Percentiles rank a stretch among this genome's conserved stretches.
phyloP scores from a whole-genome alignment of 495 filamentous ascomycete species.

The Hypoxylon subgilvum region DNA sequence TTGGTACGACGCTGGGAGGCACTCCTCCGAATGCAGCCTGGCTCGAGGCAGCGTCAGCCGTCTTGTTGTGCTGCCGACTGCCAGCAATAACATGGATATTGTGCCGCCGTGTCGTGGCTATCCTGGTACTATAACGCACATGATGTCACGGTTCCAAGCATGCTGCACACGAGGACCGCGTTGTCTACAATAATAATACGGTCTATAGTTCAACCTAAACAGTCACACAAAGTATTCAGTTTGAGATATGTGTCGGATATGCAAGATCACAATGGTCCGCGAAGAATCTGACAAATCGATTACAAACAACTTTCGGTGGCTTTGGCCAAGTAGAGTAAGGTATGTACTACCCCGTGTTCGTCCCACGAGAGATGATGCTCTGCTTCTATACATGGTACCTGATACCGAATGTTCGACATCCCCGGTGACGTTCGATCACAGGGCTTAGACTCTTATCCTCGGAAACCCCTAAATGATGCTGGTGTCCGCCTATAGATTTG shows the following conservation, averaged over 20 bases:
- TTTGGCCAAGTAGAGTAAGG: constrained; percentile 4
- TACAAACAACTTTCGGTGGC: constrained; percentile 22
- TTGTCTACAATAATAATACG: constrained; percentile 19
- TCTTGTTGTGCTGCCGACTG: constrained; percentile 18
- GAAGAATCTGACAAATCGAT: constrained; percentile 29
- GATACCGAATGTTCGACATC: constrained; percentile 13
- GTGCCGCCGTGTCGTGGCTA: constrained; percentile 15
- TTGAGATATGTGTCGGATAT: constrained; percentile 28
- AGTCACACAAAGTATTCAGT: constrained; percentile 23
- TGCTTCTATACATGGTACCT: constrained; percentile 9
- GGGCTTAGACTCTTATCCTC: constrained; percentile 13
- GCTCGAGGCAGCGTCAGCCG: constrained; percentile 28
- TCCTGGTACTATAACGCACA: constrained; percentile 25
- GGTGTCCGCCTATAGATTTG: no score
- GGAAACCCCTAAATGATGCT: constrained; percentile 1
- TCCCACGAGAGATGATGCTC: constrained; percentile 8
- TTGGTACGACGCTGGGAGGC: constrained; percentile 34
- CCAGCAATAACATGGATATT: constrained; percentile 2
- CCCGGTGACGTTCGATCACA: constrained; percentile 8
- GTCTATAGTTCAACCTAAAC: constrained; percentile 9
- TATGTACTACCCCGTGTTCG: constrained; percentile 10
- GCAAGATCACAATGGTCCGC: constrained; percentile 32
- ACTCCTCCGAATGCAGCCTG: constrained; percentile 38
- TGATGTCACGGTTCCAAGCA: constrained; percentile 35
- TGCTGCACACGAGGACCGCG: constrained; percentile 25